These are phyloP conservation scores for Rhodotorula kratochvilovae DNA, from an alignment of 768 basidiomycete genomes.

Conservation along the genomic window DNA sequence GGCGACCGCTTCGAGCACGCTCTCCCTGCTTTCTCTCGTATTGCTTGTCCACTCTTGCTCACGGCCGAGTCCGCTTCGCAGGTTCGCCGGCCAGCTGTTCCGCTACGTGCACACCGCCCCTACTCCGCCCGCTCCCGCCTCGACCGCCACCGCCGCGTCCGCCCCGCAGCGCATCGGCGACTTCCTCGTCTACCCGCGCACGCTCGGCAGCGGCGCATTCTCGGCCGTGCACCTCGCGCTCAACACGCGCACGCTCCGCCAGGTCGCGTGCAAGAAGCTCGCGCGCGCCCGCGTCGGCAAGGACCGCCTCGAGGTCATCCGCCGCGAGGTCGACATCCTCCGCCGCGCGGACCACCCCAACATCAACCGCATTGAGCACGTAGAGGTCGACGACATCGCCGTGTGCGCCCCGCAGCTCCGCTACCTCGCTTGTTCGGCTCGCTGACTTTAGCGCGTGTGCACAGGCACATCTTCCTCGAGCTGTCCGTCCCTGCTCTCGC, in stretches of 20 bases:
- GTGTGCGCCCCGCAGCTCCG: not conserved
- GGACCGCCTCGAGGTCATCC: not conserved
- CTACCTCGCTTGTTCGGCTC: not conserved
- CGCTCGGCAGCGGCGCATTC: slow-evolving; percentile 27
- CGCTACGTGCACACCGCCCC: slow-evolving; percentile 19
- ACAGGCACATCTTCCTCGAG: slow-evolving; percentile 34
- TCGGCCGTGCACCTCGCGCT: slow-evolving; percentile 20
- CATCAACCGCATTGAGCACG: slow-evolving; percentile 33
- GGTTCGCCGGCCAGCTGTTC: slow-evolving; percentile 22
- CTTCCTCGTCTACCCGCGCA: slow-evolving; percentile 11
- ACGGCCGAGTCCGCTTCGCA: not conserved
- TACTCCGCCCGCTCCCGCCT: not conserved
- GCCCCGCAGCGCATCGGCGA: slow-evolving; percentile 4
- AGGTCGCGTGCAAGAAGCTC: slow-evolving; percentile 35
- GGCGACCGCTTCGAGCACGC: slow-evolving; percentile 28
- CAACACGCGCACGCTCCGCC: slow-evolving; percentile 8
- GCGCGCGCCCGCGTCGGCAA: not conserved
- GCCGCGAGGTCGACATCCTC: slow-evolving; percentile 27
- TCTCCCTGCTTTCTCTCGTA: too few relatives aligned
- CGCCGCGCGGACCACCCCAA: slow-evolving; percentile 21
- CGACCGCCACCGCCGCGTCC: too few relatives aligned
- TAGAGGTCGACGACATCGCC: not conserved
- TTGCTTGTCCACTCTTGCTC: not conserved
- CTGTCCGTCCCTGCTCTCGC: too few relatives aligned
- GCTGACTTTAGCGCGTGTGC: not conserved